Base-by-base conservation (phyloP, 2,329 filamentous ascomycete genomes). In the Zymoseptoria crescenta region DNA sequence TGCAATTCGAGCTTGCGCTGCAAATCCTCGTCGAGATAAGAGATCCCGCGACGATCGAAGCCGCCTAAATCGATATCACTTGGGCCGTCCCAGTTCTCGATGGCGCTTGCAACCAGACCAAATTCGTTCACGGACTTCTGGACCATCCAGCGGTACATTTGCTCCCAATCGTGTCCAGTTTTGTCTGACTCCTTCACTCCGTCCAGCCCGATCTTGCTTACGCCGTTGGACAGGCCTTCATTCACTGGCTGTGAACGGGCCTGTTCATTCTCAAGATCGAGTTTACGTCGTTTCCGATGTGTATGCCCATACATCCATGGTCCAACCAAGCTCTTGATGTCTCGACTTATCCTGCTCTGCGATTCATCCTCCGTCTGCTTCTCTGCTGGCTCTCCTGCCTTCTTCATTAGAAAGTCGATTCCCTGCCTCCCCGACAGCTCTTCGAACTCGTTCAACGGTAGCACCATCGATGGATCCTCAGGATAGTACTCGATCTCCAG, bases 81-180 rank as follows among this genome's bases (percentile, higher is more conserved):
- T 0, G 88, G 87, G 0, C 88, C 89, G 66, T 87, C 83, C 88
- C 88, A 93, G 63, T 88, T 82, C 61, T 85, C 81, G 35, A 91
- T 76, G 7, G 82, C 84, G 54, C 79, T 78, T 30, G 85, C 77
- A n/a, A 83, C 81, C n/a, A 85, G 76, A 27, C 73, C 75, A 80
- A 89, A 87, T 16, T 84, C 81, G 20, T 76, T 77, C 3, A 77
- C 76, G 0, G 87, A 84, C 61, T 84, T 82, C 2, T 75, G 69
- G 13, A 81, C 77, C 48, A 93, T 77, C 87, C 88, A 92, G 57
- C 81, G 77, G 56, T 88, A 83, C 3, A 87, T 77, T 62, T 82
- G 79, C 62, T 89, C 85, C 87, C 88, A 92, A 7, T 85, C 87
- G 49, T 77, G 81, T 71, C 72, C 82, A 80, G 58, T 77, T 72